phyloP scores from a whole-genome alignment of 2,329 filamentous ascomycete species.

The Cladosporium colombiae region DNA sequence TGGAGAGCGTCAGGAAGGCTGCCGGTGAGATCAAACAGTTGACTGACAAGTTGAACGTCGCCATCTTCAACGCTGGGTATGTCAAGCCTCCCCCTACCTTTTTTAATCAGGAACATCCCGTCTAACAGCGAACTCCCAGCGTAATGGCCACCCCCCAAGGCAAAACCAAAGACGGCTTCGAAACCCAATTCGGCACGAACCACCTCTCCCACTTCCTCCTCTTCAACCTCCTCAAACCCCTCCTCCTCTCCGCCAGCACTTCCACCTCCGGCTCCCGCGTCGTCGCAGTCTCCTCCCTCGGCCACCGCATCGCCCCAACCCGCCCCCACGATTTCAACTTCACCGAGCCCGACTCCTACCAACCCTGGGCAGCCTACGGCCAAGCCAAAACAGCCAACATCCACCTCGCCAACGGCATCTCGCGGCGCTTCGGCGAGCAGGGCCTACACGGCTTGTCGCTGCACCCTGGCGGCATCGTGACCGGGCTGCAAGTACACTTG shows the following conservation, averaged over 20 bases:
- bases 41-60: slow-evolving; percentile 27
- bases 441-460: slow-evolving; percentile 34
- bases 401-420: slow-evolving; percentile 55
- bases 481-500: slow-evolving; percentile 23
- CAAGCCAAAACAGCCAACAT: slow-evolving; percentile 40
- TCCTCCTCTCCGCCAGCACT: slow-evolving; percentile 43
- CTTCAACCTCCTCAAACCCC: slow-evolving; percentile 51
- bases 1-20: slow-evolving; percentile 38
- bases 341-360: slow-evolving; percentile 27
- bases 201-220: slow-evolving; percentile 58
- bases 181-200: slow-evolving; percentile 56
- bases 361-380: slow-evolving; percentile 24
- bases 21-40: slow-evolving; percentile 30
- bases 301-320: slow-evolving; percentile 39
- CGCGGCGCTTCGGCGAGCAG: slow-evolving; percentile 50
- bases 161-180: slow-evolving; percentile 50
- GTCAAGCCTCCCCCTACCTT: not conserved
- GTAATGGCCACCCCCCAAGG: slow-evolving; percentile 34
- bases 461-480: slow-evolving; percentile 50
- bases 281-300: slow-evolving; percentile 48
- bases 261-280: slow-evolving; percentile 49
- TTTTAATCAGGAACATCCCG: not conserved
- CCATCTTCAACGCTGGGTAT: slow-evolving; percentile 27
- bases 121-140: not conserved
- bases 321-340: slow-evolving; percentile 41